These are phyloP conservation scores for Pestalotiopsis fici DNA, from an alignment of 2,329 filamentous ascomycete genomes.

Conservation along the genomic window DNA sequence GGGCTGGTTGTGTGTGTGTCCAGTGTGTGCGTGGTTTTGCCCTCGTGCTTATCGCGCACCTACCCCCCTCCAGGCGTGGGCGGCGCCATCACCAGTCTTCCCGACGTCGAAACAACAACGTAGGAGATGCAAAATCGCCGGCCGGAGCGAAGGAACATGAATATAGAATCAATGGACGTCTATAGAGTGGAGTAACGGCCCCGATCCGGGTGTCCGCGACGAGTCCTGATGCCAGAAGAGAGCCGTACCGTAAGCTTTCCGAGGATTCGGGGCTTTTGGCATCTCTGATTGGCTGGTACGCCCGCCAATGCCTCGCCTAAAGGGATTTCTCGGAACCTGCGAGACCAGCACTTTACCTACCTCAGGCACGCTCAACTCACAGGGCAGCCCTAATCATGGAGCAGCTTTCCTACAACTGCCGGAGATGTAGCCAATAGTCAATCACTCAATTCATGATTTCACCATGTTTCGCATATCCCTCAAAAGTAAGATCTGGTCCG, in stretches of 20 bases:
- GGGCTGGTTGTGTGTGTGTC: neutral
- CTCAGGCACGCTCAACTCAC: neutral
- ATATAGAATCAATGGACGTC: neutral
- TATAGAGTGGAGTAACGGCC: conserved; percentile 9
- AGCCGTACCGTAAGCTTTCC: conserved; percentile 6
- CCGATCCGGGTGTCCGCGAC: conserved; percentile 3
- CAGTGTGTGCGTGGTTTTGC: neutral
- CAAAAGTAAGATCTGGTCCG: neutral
- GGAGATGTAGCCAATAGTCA: neutral
- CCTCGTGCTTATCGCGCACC: neutral
- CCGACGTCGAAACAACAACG: neutral
- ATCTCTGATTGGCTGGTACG: neutral
- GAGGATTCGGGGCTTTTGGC: conserved; percentile 5
- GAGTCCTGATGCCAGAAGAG: neutral
- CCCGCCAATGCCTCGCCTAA: conserved; percentile 2
- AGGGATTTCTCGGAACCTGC: conserved; percentile 7
- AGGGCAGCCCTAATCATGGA: conserved; percentile 1
- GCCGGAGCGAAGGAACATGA: neutral
- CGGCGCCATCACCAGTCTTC: neutral
- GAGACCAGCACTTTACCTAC: neutral
- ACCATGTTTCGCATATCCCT: neutral
- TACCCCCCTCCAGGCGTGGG: neutral
- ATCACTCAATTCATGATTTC: neutral
- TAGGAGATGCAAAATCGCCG: neutral
- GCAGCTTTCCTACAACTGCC: neutral